Percentiles rank a stretch among this genome's conserved stretches.
These are phyloP conservation scores for Firmiana major DNA, from an alignment of 345 rosid genomes.

Conservation along the genomic window DNA sequence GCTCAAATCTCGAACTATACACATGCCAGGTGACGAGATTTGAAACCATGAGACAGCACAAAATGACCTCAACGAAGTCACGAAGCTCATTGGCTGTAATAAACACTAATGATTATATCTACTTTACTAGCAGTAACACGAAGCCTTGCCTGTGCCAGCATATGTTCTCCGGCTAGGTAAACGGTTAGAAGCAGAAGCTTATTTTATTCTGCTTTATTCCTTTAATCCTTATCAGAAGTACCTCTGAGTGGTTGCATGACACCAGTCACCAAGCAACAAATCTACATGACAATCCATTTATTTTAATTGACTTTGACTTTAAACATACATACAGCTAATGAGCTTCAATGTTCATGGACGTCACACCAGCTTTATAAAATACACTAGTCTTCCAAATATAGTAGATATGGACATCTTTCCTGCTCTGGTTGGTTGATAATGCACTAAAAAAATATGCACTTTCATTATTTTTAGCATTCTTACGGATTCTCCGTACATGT, in stretches of 20 bases:
- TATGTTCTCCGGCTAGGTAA: neutral
- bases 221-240: neutral
- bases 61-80: too few species aligned
- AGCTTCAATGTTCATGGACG: constrained; percentile 12
- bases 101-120: too few species aligned
- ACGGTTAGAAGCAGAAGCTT: neutral
- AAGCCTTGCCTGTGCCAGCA: neutral
- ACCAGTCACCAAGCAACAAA: neutral
- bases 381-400: neutral
- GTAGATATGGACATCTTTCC: neutral
- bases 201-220: neutral
- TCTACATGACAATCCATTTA: neutral
- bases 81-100: too few species aligned
- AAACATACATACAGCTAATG: neutral
- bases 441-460: neutral
- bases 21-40: too few species aligned
- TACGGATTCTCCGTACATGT: neutral
- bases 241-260: neutral
- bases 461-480: neutral
- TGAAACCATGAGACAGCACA: too few species aligned
- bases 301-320: neutral
- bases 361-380: neutral
- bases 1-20: too few species aligned
- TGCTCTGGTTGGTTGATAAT: neutral
- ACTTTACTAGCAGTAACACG: neutral